Percentiles rank a stretch among this genome's conserved stretches.
Conservation (phyloP, 2,329 filamentous ascomycete genomes). For the Camptophora hylomeconis region DNA sequence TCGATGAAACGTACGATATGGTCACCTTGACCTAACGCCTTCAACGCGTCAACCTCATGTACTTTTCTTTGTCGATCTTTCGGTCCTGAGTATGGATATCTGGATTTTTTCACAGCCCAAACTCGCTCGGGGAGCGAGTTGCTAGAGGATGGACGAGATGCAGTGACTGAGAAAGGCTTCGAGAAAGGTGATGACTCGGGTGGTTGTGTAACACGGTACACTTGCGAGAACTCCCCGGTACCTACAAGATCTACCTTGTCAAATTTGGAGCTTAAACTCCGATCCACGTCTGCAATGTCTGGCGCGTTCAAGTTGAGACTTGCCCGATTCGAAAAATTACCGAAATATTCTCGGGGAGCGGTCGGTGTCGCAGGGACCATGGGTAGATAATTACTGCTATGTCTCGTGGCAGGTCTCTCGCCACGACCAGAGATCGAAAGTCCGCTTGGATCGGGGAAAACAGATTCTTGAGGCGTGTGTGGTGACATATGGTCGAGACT, state of each 20-base stretch:
- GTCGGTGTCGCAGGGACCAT: constrained; percentile 74
- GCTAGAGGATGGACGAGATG: constrained; percentile 37
- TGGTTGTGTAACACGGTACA: constrained; percentile 60
- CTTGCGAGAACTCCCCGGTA: constrained; percentile 83
- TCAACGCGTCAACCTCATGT: constrained; percentile 69
- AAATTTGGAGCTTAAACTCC: constrained; percentile 61
- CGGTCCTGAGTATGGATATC: constrained; percentile 61
- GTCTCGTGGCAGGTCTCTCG: constrained; percentile 26
- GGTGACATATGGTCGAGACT: constrained; percentile 46
- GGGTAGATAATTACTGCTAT: constrained; percentile 26
- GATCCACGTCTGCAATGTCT: constrained; percentile 62
- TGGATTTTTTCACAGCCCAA: constrained; percentile 90
- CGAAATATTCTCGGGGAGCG: constrained; percentile 44
- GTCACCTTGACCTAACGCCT: constrained; percentile 63
- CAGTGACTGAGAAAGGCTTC: constrained; percentile 33
- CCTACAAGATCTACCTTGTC: constrained; percentile 69
- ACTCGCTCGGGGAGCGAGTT: constrained; percentile 46
- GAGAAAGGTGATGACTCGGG: constrained; percentile 24
- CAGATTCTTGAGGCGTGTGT: constrained; percentile 64
- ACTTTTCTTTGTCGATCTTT: constrained; percentile 74
- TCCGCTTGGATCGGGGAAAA: constrained; percentile 65
- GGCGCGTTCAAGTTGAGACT: constrained; percentile 58
- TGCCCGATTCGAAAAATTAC: constrained; percentile 46
- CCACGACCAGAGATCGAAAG: constrained; percentile 63
- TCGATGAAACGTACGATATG: constrained; percentile 76